Base-by-base conservation (phyloP, 345 rosid genomes). In the Viola odorata region DNA sequence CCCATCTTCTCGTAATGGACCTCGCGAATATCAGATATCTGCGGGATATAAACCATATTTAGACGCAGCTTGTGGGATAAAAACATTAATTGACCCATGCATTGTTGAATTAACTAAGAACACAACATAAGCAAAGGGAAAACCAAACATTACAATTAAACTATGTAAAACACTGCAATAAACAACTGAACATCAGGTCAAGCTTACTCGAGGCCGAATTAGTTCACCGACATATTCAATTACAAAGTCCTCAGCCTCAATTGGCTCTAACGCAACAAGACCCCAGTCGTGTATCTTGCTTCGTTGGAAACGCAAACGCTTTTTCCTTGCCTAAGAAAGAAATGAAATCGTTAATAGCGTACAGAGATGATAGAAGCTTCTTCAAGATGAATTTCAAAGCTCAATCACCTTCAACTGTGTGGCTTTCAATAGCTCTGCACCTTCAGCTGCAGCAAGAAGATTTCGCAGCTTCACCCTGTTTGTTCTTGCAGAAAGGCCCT, bases 251-350 rank as follows among this genome's bases (percentile, higher is more conserved):
- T 95, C 96, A 7, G 96, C 88, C 72, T 95, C 97, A 67, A 95
- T 91, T 42, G 97, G 89, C 73, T 95, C 97, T 61, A 82, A 77
- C 3, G 97, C 97, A 64, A 91, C 78, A 73, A 95, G 89, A 79
- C 99, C 99, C 99, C 99, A 95, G 69, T 91, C 99, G 73, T 95
- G 99, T 71, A 95, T 95, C 67, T 84, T 95, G 79, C 97, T 95
- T 54, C 88, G 80, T 72, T 95, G 97, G 77, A 95, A 95, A 71
- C 91, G 79, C 55, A 95, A 75, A 11, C 74, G 88, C 63, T 95
- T 95, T 81, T 95, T 95, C 69, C 99, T 88, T 50, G 96, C 97
- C 99, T 95, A 70, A 55, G 23, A 60, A 69, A 56, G 57, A 70
- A 39, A 72, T 40, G 41, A 53, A 58, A 61, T 47, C 41, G 11